Base-by-base conservation (phyloP, 2,329 filamentous ascomycete genomes). In the Venturia oleaginea region DNA sequence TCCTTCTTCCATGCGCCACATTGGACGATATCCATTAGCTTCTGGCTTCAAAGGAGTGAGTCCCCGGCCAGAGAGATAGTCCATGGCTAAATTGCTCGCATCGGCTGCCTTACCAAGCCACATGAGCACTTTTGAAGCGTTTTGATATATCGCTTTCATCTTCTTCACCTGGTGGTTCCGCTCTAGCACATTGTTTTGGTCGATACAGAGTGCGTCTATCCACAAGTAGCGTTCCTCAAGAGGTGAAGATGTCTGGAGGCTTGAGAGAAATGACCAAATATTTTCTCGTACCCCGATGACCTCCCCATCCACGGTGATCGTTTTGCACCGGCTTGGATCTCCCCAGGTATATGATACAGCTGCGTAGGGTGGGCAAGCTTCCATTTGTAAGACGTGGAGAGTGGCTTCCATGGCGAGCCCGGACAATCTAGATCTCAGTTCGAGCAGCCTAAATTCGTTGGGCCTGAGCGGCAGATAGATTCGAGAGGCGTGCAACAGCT, bases 201-300 rank as follows among this genome's bases (percentile, higher is more conserved):
- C 65, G n/a, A 65, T 65, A 24, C 64, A 65, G n/a, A 65, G 66
- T 19, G 63, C 54, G 40, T 64, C 63, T 10, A 64, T 63, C 63
- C 63, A 63, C 13, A 63, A n/a, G 17, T 27, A 27, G 11, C 59
- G 8, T 37, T 27, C 13, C 17, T 61, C n/a, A 17, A n/a, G 4
- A 6, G 19, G 13, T 13, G 42, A 15, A n/a, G 15, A 17, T 4
- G 24, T n/a, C 19, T 57, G 51, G 15, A 30, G 15, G 22, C 51
- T 37, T 4, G 15, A 43, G 19, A 43, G 42, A 43, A 43, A 43
- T 4, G 42, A 6, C 13, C 13, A 43, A 13, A 43, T 43, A n/a
- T 43, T 57, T 37, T 30, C 27, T 30, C 27, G 24, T 4, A 57
- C 51, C 22, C 11, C 19, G 19, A 24, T 17, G 22, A 57, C 13